These are phyloP conservation scores for Cladosporium cucumerinum DNA, from an alignment of 2,329 filamentous ascomycete genomes.

Conservation along the genomic window DNA sequence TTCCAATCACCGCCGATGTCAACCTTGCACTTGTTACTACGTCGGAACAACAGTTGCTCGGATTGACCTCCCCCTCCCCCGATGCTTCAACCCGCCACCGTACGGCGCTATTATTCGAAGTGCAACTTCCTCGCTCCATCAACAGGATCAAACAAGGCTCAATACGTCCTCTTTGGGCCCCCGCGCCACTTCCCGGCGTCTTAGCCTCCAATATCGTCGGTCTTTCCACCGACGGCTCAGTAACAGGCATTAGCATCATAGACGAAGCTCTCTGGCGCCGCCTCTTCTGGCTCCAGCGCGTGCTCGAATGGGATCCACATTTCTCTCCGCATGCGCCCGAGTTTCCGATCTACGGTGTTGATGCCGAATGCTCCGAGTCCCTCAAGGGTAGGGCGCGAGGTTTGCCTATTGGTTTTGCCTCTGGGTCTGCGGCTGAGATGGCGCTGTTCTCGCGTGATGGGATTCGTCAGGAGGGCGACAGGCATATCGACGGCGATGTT, in stretches of 20 bases:
- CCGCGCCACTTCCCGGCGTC: constrained; percentile 37
- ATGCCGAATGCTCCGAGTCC: constrained; percentile 11
- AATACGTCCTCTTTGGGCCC: constrained; percentile 38
- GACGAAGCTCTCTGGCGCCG: constrained; percentile 61
- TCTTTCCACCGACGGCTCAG: constrained; percentile 50
- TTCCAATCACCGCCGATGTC: constrained; percentile 4
- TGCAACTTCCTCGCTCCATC: constrained; percentile 40
- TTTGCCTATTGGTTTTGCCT: constrained; percentile 27
- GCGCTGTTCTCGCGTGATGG: constrained; percentile 20
- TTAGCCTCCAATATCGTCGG: constrained; percentile 48
- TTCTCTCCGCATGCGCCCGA: constrained; percentile 28
- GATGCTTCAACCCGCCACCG: background rate
- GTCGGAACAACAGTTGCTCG: constrained; percentile 27
- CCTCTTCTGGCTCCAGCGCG: constrained; percentile 68
- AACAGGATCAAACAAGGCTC: constrained; percentile 51
- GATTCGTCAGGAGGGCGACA: constrained; percentile 22
- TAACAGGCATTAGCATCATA: constrained; percentile 63
- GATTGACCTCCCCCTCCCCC: constrained; percentile 21
- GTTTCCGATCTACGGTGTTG: constrained; percentile 19
- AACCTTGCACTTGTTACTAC: constrained; percentile 25
- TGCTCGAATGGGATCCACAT: constrained; percentile 42
- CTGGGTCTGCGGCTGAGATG: constrained; percentile 30
- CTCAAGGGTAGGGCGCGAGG: constrained; percentile 20
- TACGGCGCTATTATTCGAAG: constrained; percentile 38
- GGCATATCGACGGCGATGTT: constrained; percentile 44